phyloP scores from a whole-genome alignment of 169 alveolate species.

The Plasmodium cynomolgi region DNA sequence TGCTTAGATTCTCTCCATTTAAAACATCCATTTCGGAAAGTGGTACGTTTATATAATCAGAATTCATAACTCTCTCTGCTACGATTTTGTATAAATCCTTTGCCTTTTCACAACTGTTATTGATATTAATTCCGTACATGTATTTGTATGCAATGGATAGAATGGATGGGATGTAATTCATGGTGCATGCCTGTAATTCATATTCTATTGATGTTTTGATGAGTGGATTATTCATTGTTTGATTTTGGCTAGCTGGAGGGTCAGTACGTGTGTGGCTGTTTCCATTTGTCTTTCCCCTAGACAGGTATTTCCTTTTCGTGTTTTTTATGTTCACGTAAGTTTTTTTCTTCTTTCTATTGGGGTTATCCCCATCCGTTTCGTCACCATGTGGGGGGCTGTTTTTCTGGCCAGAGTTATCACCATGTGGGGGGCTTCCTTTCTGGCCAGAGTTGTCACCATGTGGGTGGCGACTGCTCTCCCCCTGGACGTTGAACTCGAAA shows the following conservation, averaged over 20 bases:
- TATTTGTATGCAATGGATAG: slow-evolving; percentile 52
- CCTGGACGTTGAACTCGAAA: slow-evolving; percentile 19
- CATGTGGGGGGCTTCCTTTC: too few relatives aligned
- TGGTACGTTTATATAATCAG: slow-evolving; percentile 68
- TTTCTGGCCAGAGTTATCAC: neutral
- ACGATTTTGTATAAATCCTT: slow-evolving; percentile 38
- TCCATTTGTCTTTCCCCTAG: neutral
- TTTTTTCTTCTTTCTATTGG: neutral
- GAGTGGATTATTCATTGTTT: neutral
- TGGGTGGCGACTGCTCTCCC: neutral
- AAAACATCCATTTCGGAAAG: slow-evolving; percentile 50
- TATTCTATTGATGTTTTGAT: slow-evolving; percentile 22
- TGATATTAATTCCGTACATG: slow-evolving; percentile 48
- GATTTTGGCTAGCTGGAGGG: neutral
- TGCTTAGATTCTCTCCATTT: slow-evolving; percentile 41
- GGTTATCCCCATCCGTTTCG: neutral
- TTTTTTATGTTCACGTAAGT: neutral
- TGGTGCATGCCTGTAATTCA: slow-evolving; percentile 16
- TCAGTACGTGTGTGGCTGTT: neutral
- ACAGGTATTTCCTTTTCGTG: neutral
- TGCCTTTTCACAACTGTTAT: slow-evolving; percentile 32
- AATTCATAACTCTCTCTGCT: slow-evolving; percentile 68
- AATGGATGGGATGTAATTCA: slow-evolving; percentile 55
- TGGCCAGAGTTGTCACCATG: neutral
- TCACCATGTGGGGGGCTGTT: neutral